Base-by-base conservation (phyloP, 1,284 basidiomycete species). In the Trichosporon faecale region DNA sequence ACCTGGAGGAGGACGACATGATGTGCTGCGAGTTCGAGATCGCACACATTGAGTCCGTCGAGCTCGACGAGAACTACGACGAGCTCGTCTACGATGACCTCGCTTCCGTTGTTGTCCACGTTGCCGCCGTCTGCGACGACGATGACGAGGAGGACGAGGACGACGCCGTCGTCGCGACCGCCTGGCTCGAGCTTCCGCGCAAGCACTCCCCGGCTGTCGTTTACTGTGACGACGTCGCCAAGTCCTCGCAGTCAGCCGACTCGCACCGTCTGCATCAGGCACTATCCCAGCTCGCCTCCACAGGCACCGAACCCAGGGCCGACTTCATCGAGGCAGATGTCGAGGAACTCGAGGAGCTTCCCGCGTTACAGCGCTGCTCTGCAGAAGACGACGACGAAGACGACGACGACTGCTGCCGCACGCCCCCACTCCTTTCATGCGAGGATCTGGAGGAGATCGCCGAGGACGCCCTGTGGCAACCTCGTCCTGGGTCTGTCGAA, bases 381-480 rank as follows among this genome's bases (percentile, higher is more conserved):
- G 16, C 60, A 18, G 61, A 63, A 12, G 37, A 37, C 35, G 66
- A 69, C 18, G 74, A 74, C n/a, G 73, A 71, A 21, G 74, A 74
- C 37, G 61, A 63, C 6, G 69, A 64, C 66, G 69, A 66, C 35
- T 64, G 64, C 11, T 70, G 69, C 25, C 57, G 66, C 25, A 80
- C 79, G 7, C 77, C 78, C 2, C 74, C 76, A 23, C 49, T 74
- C n/a, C 65, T 66, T n/a, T 46, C 60, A 29, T 70, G 66, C 31
- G 73, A 73, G 57, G 60, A 64, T 3, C 55, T 72, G 31, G 70
- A 68, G 37, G 65, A 69, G 64, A 31, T 71, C 11, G 44, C 65
- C 12, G 57, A 61, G 16, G 57, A 31, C 57, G 14, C 27, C 29
- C 57, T 61, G 57, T 61, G 57, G 57, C 49, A 52, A 14, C 40